Percentiles rank a stretch among this genome's conserved stretches.
Conservation (phyloP, 108 stramenopile species). For the Cyclotella cryptica region DNA sequence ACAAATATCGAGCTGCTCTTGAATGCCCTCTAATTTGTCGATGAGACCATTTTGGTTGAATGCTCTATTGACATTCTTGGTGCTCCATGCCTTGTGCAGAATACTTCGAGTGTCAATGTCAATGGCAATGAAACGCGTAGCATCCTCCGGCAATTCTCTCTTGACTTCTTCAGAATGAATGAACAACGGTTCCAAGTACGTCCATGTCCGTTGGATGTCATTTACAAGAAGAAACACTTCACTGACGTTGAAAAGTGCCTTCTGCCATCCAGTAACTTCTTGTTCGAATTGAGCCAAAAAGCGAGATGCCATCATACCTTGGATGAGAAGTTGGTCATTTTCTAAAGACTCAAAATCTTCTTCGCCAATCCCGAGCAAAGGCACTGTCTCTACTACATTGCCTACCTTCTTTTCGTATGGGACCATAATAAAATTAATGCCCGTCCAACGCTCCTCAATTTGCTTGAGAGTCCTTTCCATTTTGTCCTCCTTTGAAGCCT, state of each 20-base stretch:
- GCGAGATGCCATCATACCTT: slow-evolving; percentile 78
- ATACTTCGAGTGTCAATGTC: slow-evolving; percentile 68
- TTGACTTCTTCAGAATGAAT: slow-evolving; percentile 87
- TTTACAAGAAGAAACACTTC: slow-evolving; percentile 67
- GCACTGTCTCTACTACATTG: slow-evolving; percentile 48
- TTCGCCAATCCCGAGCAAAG: slow-evolving; percentile 71
- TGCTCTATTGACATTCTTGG: slow-evolving; percentile 62
- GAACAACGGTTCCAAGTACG: slow-evolving; percentile 87
- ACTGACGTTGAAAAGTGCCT: slow-evolving; percentile 58
- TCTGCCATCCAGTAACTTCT: slow-evolving; percentile 70
- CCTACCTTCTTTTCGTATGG: slow-evolving; percentile 64
- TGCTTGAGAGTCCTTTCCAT: slow-evolving; percentile 69
- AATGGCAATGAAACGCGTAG: slow-evolving; percentile 74
- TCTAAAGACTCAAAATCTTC: slow-evolving; percentile 87
- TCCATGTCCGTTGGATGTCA: slow-evolving; percentile 88
- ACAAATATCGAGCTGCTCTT: slow-evolving; percentile 78
- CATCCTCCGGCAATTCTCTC: slow-evolving; percentile 81
- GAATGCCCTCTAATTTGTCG: slow-evolving; percentile 61
- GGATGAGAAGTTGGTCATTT: slow-evolving; percentile 77
- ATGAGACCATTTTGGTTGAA: slow-evolving; percentile 76
- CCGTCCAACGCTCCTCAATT: slow-evolving; percentile 70
- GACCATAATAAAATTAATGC: slow-evolving; percentile 66
- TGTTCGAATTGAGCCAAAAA: slow-evolving; percentile 69
- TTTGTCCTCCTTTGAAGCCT: slow-evolving; percentile 85
- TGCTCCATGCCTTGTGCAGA: slow-evolving; percentile 64